Evolutionary conservation across 2,329 filamentous ascomycete species (phyloP).

Genomic region (Apiospora arundinis): DNA sequence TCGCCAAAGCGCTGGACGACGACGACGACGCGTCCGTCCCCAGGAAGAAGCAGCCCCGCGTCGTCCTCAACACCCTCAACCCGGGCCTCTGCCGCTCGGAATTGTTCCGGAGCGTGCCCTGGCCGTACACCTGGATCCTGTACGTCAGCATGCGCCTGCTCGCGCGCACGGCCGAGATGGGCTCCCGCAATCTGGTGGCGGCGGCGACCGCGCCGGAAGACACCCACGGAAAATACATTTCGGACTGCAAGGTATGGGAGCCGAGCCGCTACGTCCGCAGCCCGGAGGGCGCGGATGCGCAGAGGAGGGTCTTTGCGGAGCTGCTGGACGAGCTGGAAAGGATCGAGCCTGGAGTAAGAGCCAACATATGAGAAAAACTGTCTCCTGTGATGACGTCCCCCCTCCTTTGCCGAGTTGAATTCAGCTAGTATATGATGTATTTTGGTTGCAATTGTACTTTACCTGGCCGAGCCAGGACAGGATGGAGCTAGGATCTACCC

Average conservation of each 20-base stretch:
- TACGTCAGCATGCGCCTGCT: slow-evolving; percentile 32
- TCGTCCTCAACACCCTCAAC: slow-evolving; percentile 47
- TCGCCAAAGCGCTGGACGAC: slow-evolving; percentile 36
- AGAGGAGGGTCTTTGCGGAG: slow-evolving; percentile 49
- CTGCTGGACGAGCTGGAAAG: slow-evolving; percentile 49
- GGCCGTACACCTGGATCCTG: slow-evolving; percentile 36
- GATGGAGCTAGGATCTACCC: background rate
- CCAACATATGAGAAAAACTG: slow-evolving; percentile 37
- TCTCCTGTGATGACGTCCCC: background rate
- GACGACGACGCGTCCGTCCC: slow-evolving; percentile 26
- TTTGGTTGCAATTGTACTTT: background rate
- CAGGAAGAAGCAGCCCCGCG: slow-evolving; percentile 35
- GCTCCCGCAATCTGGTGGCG: slow-evolving; percentile 46
- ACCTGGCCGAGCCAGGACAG: too few species aligned
- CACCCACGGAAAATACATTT: slow-evolving; percentile 50
- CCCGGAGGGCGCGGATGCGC: slow-evolving; percentile 44
- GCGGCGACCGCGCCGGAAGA: slow-evolving; percentile 45
- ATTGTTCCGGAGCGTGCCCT: slow-evolving; percentile 43
- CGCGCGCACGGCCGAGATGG: slow-evolving; percentile 47
- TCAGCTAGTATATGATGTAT: background rate
- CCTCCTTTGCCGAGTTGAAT: background rate
- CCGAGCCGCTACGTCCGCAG: slow-evolving; percentile 43
- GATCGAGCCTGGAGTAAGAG: slow-evolving; percentile 47
- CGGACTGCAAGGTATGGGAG: slow-evolving; percentile 38
- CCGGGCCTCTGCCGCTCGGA: slow-evolving; percentile 50